Base-by-base conservation (phyloP, 2,329 filamentous ascomycete genomes). In the Colletotrichum trifolii region DNA sequence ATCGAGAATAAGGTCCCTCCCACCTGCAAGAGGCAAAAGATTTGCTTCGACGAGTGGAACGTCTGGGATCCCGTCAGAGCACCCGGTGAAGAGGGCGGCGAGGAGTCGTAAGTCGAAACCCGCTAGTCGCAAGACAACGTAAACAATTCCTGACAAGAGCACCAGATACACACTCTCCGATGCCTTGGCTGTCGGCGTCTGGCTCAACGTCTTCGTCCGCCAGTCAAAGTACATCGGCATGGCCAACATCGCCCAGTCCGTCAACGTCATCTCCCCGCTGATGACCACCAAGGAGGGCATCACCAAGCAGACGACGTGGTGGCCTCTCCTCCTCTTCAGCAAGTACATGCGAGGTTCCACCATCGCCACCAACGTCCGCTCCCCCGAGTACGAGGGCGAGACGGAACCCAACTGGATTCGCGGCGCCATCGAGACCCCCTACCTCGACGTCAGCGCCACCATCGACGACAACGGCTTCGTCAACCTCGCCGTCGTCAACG, bases 31-130 rank as follows among this genome's bases (percentile, higher is more conserved):
- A 80, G 85, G 4, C 89, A 87, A 50, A 90, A 84, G 55, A 92
- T 94, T 74, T 94, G 91, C 81, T 94, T 94, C 73, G 91, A 94
- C 73, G 91, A 94, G 76, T 94, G 91, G 91, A 94, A 94, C 74
- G 91, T 94, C 8, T 94, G 91, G 91, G 90, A 93, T 70, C 89
- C 90, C 0, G 81, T 83, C 57, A 86, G 91, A 8, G 91, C 91
- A 0, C 89, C 89, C 0, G 91, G 91, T 13, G 87, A 91, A 70
- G 75, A 85, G 66, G 91, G 91, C 13, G 91, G 89, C 6, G 91
- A 94, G 76, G 91, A 94, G 73, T 50, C 63, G 63, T 66, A 80
- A 77, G 71, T 72, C 55, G 11, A 60, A 34, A 3, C 46, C 12
- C 4, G 9, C 42, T 45, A n/a, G 12, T 4, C 7, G 8, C 33